Conservation (phyloP, 2,329 filamentous ascomycete genomes). For the Aquanectria penicillioides region DNA sequence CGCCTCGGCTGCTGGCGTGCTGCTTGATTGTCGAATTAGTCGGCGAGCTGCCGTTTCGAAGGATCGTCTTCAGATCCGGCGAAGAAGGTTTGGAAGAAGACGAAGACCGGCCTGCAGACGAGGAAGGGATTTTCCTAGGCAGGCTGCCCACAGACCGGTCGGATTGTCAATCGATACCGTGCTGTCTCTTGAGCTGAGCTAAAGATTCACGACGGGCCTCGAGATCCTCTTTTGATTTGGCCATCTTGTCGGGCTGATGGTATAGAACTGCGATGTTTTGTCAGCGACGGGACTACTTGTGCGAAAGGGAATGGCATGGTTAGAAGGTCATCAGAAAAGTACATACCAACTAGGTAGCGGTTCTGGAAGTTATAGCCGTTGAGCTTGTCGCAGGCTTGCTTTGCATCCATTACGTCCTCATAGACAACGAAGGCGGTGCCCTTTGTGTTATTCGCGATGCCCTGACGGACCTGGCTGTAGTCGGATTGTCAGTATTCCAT, state of each 20-base stretch:
- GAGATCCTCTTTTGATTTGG: constrained; percentile 91
- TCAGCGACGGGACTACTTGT: constrained; percentile 27
- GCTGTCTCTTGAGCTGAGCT: constrained; percentile 97
- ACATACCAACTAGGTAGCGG: constrained; percentile 95
- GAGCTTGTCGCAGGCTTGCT: constrained; percentile 98
- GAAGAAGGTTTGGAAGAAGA: constrained; percentile 53
- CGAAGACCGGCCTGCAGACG: constrained; percentile 71
- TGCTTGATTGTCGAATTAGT: constrained; percentile 47
- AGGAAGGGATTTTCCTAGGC: constrained; percentile 53
- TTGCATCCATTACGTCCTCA: constrained; percentile 99
- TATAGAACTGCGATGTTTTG: constrained; percentile 60
- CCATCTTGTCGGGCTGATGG: constrained; percentile 73
- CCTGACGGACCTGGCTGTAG: constrained; percentile 93
- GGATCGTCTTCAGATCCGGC: constrained; percentile 55
- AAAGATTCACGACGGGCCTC: constrained; percentile 94
- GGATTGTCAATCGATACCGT: constrained; percentile 97
- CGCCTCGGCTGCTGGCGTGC: constrained; percentile 51
- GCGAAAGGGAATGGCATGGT: not conserved
- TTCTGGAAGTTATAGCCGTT: constrained; percentile 99
- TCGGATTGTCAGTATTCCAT: constrained; percentile 35
- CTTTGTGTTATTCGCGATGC: constrained; percentile 96
- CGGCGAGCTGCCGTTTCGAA: constrained; percentile 54
- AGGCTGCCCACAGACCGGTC: constrained; percentile 72
- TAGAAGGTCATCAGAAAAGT: not conserved
- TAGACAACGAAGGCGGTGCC: constrained; percentile 99